Evolutionary conservation across 768 basidiomycete species (phyloP).

Genomic region (Phanerochaete sordida): DNA sequence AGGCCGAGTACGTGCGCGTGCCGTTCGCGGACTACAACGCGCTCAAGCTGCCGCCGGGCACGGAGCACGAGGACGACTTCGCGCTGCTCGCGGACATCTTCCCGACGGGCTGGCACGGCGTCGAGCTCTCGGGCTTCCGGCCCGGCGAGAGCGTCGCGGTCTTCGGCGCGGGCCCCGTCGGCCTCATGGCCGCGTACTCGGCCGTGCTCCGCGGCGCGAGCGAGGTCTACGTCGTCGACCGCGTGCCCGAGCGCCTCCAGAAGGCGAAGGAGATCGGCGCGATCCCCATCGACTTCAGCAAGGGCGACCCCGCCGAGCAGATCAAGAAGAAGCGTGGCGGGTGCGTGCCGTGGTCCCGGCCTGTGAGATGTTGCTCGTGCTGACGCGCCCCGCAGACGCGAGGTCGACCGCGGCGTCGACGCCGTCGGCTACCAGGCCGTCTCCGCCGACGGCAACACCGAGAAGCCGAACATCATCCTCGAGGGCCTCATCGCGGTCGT

Average conservation of each 20-base stretch:
- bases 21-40: constrained; percentile 59
- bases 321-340: constrained; percentile 43
- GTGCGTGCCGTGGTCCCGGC: no score
- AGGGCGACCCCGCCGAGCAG: constrained; percentile 45
- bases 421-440: constrained; percentile 57
- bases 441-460: constrained; percentile 48
- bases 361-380: no score
- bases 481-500: constrained; percentile 49
- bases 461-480: constrained; percentile 52
- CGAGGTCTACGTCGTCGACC: constrained; percentile 52
- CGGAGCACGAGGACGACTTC: constrained; percentile 54
- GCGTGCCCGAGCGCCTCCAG: constrained; percentile 47
- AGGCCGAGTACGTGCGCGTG: constrained; percentile 54
- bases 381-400: constrained; percentile 26
- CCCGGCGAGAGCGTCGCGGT: constrained; percentile 51
- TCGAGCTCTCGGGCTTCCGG: constrained; percentile 46
- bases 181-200: constrained; percentile 58
- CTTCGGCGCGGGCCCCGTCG: constrained; percentile 52
- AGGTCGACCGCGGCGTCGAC: constrained; percentile 52
- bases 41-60: constrained; percentile 47
- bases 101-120: constrained; percentile 55
- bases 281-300: constrained; percentile 45
- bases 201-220: constrained; percentile 49
- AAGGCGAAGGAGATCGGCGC: constrained; percentile 53
- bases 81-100: constrained; percentile 53